phyloP scores from a whole-genome alignment of 164 flowering plant genomes.

The Houttuynia cordata region DNA sequence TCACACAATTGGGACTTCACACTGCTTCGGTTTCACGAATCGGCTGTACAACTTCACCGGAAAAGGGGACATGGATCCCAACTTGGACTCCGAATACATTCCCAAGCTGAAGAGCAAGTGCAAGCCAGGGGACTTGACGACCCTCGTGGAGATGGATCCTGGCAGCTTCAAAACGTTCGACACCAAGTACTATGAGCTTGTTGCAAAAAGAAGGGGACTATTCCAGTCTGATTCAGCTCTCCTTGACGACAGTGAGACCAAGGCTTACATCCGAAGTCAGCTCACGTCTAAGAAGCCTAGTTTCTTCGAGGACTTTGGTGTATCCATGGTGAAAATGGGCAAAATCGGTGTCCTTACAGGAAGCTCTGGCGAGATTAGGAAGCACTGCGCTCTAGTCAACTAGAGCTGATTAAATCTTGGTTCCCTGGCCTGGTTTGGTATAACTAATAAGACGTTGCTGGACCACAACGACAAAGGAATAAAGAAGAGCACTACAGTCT shows the following conservation, averaged over 20 bases:
- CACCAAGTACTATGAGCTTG: constrained; percentile 21
- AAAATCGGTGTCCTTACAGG: constrained; percentile 35
- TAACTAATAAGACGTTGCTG: too few species aligned
- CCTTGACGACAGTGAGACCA: constrained; percentile 26
- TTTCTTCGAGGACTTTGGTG: constrained; percentile 36
- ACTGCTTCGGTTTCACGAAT: constrained; percentile 31
- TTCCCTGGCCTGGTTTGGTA: too few species aligned
- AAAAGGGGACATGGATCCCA: constrained; percentile 36
- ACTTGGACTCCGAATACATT: constrained; percentile 27
- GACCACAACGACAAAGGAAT: too few species aligned
- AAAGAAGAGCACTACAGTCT: too few species aligned
- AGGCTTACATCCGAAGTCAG: constrained; percentile 22
- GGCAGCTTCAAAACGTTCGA: constrained; percentile 48
- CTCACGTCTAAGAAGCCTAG: constrained; percentile 1
- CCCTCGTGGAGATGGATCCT: constrained; percentile 47
- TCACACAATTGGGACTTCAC: constrained; percentile 50
- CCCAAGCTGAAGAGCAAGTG: constrained; percentile 26
- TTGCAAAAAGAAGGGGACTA: constrained; percentile 38
- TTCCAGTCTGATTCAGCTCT: constrained; percentile 51
- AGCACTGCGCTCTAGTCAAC: constrained; percentile 24
- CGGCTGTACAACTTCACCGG: constrained; percentile 69
- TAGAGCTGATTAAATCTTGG: neutral
- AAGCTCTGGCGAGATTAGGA: constrained; percentile 34
- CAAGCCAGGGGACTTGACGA: constrained; percentile 9
- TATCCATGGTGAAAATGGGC: constrained; percentile 52